phyloP scores from a whole-genome alignment of 768 basidiomycete genomes.

The Gymnopilus dilepis region DNA sequence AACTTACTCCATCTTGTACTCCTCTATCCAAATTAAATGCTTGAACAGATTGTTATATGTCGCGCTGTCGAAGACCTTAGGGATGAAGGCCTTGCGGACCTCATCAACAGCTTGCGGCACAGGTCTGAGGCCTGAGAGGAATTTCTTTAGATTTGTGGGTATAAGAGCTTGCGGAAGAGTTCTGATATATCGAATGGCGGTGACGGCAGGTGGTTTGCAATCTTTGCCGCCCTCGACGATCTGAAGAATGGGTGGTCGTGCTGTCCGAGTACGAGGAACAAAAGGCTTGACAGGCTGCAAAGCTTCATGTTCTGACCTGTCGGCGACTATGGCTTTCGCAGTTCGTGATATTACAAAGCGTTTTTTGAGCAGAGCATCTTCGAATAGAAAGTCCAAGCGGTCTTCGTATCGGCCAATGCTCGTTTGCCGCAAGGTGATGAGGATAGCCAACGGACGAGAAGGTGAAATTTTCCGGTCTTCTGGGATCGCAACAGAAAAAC shows the following conservation, averaged over 20 bases:
- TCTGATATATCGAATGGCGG: slow-evolving; percentile 46
- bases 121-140: no score
- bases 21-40: slow-evolving; percentile 61
- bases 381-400: slow-evolving; percentile 57
- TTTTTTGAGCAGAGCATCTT: slow-evolving; percentile 47
- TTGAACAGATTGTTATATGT: slow-evolving; percentile 55
- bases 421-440: slow-evolving; percentile 37
- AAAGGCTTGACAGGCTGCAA: slow-evolving; percentile 54
- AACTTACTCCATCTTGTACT: slow-evolving; percentile 46
- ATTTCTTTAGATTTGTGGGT: slow-evolving; percentile 36
- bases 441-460: slow-evolving; percentile 31
- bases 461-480: slow-evolving; percentile 29
- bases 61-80: slow-evolving; percentile 38
- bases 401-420: slow-evolving; percentile 57
- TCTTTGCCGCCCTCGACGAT: slow-evolving; percentile 42
- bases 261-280: slow-evolving; percentile 40
- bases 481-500: slow-evolving; percentile 16
- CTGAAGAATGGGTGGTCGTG: slow-evolving; percentile 35
- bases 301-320: slow-evolving; percentile 47
- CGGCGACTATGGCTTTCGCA: slow-evolving; percentile 51
- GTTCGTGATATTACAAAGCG: slow-evolving; percentile 54
- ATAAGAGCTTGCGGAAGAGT: slow-evolving; percentile 44
- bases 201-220: slow-evolving; percentile 43
- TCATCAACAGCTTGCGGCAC: slow-evolving; percentile 34
- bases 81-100: slow-evolving; percentile 44